Percentiles rank a stretch among this genome's conserved stretches.
Conservation (phyloP, 2,329 filamentous ascomycete species). For the Coniochaeta sp. region DNA sequence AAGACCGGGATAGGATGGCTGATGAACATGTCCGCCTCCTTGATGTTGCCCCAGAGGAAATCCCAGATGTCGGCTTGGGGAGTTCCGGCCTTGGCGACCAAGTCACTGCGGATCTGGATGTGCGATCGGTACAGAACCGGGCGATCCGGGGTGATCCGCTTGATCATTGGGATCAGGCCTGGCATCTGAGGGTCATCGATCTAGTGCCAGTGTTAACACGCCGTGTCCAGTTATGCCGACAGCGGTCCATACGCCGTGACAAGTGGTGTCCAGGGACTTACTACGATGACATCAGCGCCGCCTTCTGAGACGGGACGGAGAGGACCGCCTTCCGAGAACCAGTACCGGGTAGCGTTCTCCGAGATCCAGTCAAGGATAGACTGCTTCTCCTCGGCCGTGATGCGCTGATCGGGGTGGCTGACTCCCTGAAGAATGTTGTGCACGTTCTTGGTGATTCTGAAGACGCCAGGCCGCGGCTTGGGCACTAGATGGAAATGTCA, state of each 20-base stretch:
- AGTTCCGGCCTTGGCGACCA: conserved; percentile 53
- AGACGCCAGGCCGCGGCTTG: conserved; percentile 71
- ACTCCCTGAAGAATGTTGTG: conserved; percentile 87
- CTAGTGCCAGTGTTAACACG: conserved; percentile 20
- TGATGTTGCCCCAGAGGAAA: conserved; percentile 66
- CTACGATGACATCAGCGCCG: conserved; percentile 68
- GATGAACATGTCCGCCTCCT: conserved; percentile 69
- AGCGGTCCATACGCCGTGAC: too few relatives aligned
- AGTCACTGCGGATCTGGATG: conserved; percentile 73
- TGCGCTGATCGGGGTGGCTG: conserved; percentile 54
- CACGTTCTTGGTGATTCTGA: conserved; percentile 78
- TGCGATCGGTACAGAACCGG: conserved; percentile 77
- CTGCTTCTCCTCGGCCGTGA: conserved; percentile 53
- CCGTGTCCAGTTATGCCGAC: too few relatives aligned
- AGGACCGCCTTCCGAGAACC: conserved; percentile 62
- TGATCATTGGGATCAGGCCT: conserved; percentile 67
- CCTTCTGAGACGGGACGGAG: conserved; percentile 57
- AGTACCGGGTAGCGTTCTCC: conserved; percentile 68
- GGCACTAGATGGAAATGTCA: conserved; percentile 47
- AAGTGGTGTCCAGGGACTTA: conserved; percentile 21
- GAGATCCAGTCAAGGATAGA: conserved; percentile 65
- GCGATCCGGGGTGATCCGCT: conserved; percentile 60
- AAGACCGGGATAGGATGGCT: conserved; percentile 73
- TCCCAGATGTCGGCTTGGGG: conserved; percentile 69
- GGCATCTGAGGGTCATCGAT: conserved; percentile 86